A percentile compares a stretch with the other conserved stretches of the same genome.
These are phyloP conservation scores for Lippia alba DNA, from an alignment of 305 asterid species.

Conservation along the genomic window DNA sequence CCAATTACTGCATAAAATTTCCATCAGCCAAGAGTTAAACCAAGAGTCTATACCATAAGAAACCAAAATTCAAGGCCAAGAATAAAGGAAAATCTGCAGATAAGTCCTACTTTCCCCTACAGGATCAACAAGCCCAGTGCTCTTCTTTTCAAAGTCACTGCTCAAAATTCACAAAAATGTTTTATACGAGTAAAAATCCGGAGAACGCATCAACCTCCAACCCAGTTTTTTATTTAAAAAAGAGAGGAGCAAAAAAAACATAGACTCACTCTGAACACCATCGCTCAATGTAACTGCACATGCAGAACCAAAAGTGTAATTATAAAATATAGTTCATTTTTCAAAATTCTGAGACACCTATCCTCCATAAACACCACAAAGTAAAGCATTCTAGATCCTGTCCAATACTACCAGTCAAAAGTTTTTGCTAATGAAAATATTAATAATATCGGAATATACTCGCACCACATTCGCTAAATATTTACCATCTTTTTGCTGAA, in stretches of 20 bases:
- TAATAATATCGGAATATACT: neutral
- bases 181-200: neutral
- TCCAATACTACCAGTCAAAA: neutral
- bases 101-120: slow-evolving; percentile 19
- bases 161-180: neutral
- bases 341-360: neutral
- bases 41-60: neutral
- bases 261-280: neutral
- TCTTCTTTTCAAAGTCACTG: slow-evolving; percentile 16
- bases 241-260: neutral
- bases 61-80: slow-evolving; percentile 14
- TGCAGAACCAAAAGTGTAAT: neutral
- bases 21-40: slow-evolving; percentile 27
- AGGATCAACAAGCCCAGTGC: neutral
- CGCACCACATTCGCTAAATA: neutral
- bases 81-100: slow-evolving; percentile 21
- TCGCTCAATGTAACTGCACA: neutral
- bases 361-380: slow-evolving; percentile 9
- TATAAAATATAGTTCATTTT: slow-evolving; percentile 9
- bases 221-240: neutral
- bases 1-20: slow-evolving; percentile 83
- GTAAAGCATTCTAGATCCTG: slow-evolving; percentile 3
- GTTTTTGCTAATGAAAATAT: neutral
- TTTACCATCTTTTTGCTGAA: neutral
- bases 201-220: slow-evolving; percentile 6